Conservation (phyloP, 495 filamentous ascomycete genomes). For the Xanthoparmelia taractica region DNA sequence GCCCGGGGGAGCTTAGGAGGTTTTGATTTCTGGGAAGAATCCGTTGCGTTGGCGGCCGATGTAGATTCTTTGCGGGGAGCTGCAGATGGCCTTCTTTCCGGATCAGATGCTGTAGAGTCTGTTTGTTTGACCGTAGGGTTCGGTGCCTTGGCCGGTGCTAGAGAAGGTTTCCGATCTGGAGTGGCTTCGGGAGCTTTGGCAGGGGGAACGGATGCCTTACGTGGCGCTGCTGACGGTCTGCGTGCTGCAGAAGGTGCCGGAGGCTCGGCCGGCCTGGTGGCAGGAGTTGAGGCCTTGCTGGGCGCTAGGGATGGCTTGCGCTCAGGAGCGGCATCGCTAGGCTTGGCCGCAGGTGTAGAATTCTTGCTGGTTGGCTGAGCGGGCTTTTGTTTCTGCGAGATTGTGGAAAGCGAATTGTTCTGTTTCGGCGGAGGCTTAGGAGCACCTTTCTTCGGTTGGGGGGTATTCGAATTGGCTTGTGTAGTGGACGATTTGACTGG, state of each 20-base stretch:
- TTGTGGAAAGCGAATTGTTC: not conserved
- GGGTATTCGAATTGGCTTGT: conserved; percentile 1
- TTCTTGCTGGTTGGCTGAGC: not conserved
- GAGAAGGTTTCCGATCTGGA: conserved; percentile 5
- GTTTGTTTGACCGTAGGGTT: not conserved
- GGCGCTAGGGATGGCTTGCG: conserved; percentile 9
- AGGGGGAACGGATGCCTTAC: not conserved
- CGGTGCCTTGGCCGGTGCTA: not conserved
- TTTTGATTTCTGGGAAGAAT: not conserved
- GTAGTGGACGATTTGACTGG: not conserved
- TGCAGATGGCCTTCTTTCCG: not conserved
- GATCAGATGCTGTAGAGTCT: not conserved
- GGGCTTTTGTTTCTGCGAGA: not conserved
- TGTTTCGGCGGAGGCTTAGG: conserved; percentile 3
- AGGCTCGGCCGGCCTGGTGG: not conserved
- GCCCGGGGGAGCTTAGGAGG: conserved; percentile 10
- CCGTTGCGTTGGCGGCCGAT: not conserved
- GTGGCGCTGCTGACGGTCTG: conserved; percentile 6
- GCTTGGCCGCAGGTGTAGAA: not conserved
- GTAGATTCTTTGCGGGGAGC: not conserved
- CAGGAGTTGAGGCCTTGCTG: conserved; percentile 1
- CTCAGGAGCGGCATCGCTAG: conserved; percentile 1
- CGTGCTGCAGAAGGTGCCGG: not conserved
- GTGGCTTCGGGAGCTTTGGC: not conserved
- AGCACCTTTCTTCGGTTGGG: not conserved